A percentile compares a stretch with the other conserved stretches of the same genome.
Conservation (phyloP, 2,329 filamentous ascomycete genomes). For the Elsinoe fawcettii region DNA sequence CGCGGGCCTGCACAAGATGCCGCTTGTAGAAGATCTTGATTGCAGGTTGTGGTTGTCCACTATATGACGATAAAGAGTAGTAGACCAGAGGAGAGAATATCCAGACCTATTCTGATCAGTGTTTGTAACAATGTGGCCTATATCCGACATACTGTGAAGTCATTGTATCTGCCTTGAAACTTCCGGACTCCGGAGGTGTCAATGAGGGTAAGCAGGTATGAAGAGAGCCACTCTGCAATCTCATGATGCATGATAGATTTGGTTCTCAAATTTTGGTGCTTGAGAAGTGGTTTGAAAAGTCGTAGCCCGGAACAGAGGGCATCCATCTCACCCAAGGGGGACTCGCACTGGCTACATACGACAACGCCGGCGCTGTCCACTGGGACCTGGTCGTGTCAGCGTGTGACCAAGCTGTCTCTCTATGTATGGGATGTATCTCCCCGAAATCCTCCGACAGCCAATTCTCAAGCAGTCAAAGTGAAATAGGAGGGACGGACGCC, state of each 20-base stretch:
- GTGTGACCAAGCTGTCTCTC: not conserved
- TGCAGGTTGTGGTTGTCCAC: slow-evolving; percentile 39
- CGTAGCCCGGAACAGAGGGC: slow-evolving; percentile 36
- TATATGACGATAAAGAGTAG: slow-evolving; percentile 42
- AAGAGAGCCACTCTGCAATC: slow-evolving; percentile 42
- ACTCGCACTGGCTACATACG: slow-evolving; percentile 34
- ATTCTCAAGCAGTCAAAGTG: slow-evolving; percentile 25
- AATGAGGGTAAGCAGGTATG: slow-evolving; percentile 48
- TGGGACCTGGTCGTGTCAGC: not conserved
- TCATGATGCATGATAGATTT: not conserved
- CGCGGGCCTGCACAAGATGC: slow-evolving; percentile 28
- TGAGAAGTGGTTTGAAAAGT: slow-evolving; percentile 25
- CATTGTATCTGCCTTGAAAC: slow-evolving; percentile 54
- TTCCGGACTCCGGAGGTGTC: slow-evolving; percentile 49
- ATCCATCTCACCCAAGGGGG: slow-evolving; percentile 36
- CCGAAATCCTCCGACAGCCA: slow-evolving; percentile 26
- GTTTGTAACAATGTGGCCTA: not conserved
- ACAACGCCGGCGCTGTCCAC: slow-evolving; percentile 19
- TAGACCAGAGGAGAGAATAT: slow-evolving; percentile 53
- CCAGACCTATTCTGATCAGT: slow-evolving; percentile 38
- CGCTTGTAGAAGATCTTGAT: slow-evolving; percentile 49
- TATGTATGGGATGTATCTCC: slow-evolving; percentile 28
- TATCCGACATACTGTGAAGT: slow-evolving; percentile 17
- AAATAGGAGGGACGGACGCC: slow-evolving; percentile 25
- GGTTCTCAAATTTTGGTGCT: slow-evolving; percentile 18